Conservation (phyloP, 805 yeast genomes). For the Saturnispora hagleri region DNA sequence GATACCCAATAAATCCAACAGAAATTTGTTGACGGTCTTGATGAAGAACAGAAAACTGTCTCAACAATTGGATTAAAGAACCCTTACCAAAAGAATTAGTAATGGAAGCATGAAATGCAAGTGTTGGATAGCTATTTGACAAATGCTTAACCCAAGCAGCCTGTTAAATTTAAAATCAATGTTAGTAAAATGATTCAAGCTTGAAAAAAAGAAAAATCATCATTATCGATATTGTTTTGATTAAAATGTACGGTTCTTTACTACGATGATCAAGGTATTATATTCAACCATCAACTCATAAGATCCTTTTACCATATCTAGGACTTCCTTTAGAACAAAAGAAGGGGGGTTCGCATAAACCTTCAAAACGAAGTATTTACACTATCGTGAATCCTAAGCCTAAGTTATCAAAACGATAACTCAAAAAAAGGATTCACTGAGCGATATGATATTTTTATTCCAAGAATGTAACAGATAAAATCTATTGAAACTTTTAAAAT, state of each 20-base stretch:
- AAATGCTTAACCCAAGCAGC: constrained; percentile 98
- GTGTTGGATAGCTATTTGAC: constrained; percentile 84
- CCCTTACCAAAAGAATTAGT: constrained; percentile 98
- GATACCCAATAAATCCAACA: constrained; percentile 95
- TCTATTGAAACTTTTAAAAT: constrained; percentile 27
- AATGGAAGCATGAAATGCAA: constrained; percentile 96
- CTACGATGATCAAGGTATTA: constrained; percentile 49
- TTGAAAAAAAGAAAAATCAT: background rate
- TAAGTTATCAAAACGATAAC: constrained; percentile 1
- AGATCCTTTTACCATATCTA: constrained; percentile 41
- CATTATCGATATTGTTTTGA: no score
- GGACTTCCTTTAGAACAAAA: constrained; percentile 19
- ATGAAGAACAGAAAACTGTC: constrained; percentile 88
- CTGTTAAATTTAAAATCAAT: constrained; percentile 31
- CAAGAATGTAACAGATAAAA: constrained; percentile 96
- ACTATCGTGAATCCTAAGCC: constrained; percentile 34
- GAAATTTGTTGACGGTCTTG: constrained; percentile 92
- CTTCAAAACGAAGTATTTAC: constrained; percentile 37
- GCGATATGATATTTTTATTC: constrained; percentile 52
- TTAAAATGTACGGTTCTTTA: constrained; percentile 67
- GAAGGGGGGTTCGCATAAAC: constrained; percentile 32
- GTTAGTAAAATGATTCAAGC: constrained; percentile 25
- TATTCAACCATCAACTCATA: constrained; percentile 61
- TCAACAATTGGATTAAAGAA: constrained; percentile 79
- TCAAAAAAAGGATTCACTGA: background rate